phyloP scores from a whole-genome alignment of 2,329 filamentous ascomycete species.

The Alternaria postmessia region DNA sequence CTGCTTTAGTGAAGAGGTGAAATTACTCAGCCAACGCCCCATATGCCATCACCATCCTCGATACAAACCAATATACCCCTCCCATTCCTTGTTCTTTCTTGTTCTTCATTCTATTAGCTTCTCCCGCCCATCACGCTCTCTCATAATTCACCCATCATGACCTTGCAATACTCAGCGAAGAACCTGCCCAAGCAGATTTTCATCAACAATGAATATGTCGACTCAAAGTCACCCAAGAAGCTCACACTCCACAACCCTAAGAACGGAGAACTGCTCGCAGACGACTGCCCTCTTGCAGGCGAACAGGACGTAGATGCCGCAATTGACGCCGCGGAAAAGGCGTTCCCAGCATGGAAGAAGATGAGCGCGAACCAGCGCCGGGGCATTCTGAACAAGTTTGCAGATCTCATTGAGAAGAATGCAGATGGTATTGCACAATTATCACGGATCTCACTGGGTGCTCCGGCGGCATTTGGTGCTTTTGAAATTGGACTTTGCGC shows the following conservation, averaged over 20 bases:
- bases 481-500: constrained; percentile 54
- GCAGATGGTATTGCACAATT: constrained; percentile 35
- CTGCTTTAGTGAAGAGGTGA: constrained; percentile 5
- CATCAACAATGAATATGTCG: constrained; percentile 51
- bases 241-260: constrained; percentile 60
- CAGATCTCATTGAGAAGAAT: constrained; percentile 41
- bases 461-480: constrained; percentile 55
- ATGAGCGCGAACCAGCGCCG: constrained; percentile 34
- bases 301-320: constrained; percentile 57
- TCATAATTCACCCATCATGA: constrained; percentile 24
- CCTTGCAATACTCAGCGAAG: constrained; percentile 44
- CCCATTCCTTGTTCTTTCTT: constrained; percentile 2
- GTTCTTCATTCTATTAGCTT: not conserved
- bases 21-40: constrained; percentile 4
- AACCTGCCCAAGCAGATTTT: constrained; percentile 53
- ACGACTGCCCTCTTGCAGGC: constrained; percentile 58
- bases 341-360: constrained; percentile 56
- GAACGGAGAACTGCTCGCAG: constrained; percentile 59
- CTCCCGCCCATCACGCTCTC: not conserved
- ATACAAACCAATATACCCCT: constrained; percentile 21
- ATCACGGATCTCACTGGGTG: constrained; percentile 58
- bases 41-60: not conserved
- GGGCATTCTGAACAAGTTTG: constrained; percentile 45
- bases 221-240: constrained; percentile 54
- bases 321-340: constrained; percentile 59